Evolutionary conservation across 1,139 yeast species (phyloP), one percentile per base, ranked within the genome.

Genomic region (Candida neerlandica): DNA sequence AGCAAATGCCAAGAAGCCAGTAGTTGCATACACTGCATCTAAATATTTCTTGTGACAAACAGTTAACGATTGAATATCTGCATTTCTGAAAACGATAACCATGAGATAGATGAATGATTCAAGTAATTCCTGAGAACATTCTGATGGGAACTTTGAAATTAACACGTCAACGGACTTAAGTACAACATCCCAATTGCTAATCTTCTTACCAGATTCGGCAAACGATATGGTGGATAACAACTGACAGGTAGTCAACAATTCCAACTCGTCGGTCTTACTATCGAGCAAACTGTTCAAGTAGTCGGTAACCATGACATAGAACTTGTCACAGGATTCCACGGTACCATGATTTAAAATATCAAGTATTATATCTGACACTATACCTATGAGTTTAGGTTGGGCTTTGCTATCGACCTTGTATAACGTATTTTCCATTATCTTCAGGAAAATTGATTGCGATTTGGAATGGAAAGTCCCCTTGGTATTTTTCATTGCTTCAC

Each of bases 401-500:
- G 52, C 52, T n/a, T 48, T 50, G 6, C 50, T 45, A 11, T 52
- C 52, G 4, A 55, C 45, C 4, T 58, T 51, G 10, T 54, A 52
- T 41, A 77, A 61, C 5, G 76, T 69, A 40, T 69, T 69, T 18
- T 68, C 67, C 12, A 81, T 58, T 23, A 87, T 61, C 4, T 68
- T 70, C 3, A 73, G 66, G 45, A 86, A 62, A 4, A 89, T 81
- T 1, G 67, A 53, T 3, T 74, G 63, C 0, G 91, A 70, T 60
- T 83, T 88, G 1, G 96, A 87, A 64, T 92, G 97, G 55, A 92
- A 73, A 0, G 87, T 75, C 7, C 82, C 86, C 12, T 81, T 80
- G 0, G 96, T 83, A 46, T 89, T 85, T 55, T 81, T 85, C 69
- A 91, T 77, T 0, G 97, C 75, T 61, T 90, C 96, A 3, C 90